These are phyloP conservation scores for Pelargonium nanum DNA, from an alignment of 345 rosid genomes.

Conservation along the genomic window DNA sequence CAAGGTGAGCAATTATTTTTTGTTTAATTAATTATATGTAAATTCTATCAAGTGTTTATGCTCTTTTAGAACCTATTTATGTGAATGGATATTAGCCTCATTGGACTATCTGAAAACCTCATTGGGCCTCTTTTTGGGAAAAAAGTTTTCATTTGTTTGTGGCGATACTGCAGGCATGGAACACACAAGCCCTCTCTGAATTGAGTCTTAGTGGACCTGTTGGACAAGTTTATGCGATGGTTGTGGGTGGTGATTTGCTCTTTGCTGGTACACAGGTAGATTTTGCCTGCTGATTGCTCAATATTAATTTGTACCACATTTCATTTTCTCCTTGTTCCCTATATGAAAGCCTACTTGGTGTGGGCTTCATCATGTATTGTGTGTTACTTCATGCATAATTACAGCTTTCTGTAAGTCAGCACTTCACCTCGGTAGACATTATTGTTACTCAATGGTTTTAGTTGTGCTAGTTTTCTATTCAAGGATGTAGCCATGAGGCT, in stretches of 20 bases:
- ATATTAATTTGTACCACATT: not conserved
- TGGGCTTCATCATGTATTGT: constrained; percentile 1
- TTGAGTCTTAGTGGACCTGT: constrained; percentile 81
- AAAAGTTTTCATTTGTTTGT: not conserved
- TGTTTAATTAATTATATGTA: not conserved
- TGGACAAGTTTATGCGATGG: constrained; percentile 86
- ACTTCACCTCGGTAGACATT: no score
- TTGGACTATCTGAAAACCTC: not conserved
- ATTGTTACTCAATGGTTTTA: no score
- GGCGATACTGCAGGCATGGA: constrained; percentile 61
- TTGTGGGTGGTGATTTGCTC: constrained; percentile 72
- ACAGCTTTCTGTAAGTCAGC: not conserved
- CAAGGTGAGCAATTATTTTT: constrained; percentile 40
- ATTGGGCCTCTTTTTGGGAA: not conserved
- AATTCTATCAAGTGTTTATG: not conserved
- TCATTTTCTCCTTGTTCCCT: constrained; percentile 3
- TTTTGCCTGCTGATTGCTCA: not conserved
- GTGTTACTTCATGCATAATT: not conserved
- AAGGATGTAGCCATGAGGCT: not conserved
- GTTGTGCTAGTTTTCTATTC: not conserved
- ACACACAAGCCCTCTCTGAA: constrained; percentile 61
- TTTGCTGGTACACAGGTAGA: constrained; percentile 87
- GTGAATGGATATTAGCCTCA: not conserved
- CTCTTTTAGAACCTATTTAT: not conserved
- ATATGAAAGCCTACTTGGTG: constrained; percentile 1